These are phyloP conservation scores for Penicillium brevicompactum DNA, from an alignment of 2,329 filamentous ascomycete species.

Conservation along the genomic window DNA sequence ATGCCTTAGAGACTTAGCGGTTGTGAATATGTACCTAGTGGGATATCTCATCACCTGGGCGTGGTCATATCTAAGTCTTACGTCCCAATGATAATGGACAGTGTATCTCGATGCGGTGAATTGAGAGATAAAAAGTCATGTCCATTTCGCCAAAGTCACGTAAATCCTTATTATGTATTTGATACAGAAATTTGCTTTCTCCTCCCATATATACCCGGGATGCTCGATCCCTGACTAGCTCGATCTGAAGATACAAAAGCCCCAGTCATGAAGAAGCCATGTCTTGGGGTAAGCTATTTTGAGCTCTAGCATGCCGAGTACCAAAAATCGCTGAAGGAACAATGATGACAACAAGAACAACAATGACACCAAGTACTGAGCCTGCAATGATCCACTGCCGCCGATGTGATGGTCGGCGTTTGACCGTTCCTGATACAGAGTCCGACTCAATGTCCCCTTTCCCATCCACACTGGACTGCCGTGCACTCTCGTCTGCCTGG, in stretches of 20 bases:
- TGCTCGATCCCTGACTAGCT: not conserved
- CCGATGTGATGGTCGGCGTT: not conserved
- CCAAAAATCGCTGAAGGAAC: constrained; percentile 9
- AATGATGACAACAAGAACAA: constrained; percentile 10
- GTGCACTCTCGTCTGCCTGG: not conserved
- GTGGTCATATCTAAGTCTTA: no score
- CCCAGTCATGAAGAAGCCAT: not conserved
- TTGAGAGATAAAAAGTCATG: not conserved
- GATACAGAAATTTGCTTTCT: not conserved
- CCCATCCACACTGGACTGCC: not conserved
- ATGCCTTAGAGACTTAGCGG: no score
- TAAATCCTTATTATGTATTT: not conserved
- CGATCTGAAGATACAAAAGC: not conserved
- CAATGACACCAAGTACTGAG: not conserved
- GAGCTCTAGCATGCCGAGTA: not conserved
- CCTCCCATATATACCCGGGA: not conserved
- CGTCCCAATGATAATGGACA: no score
- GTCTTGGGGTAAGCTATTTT: not conserved
- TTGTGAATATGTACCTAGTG: no score
- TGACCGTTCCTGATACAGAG: constrained; percentile 5
- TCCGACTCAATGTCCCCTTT: not conserved
- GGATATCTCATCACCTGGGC: no score
- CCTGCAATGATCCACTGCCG: constrained; percentile 5
- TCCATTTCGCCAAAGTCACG: not conserved
- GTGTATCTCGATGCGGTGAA: not conserved